Evolutionary conservation across 257 asterid species (phyloP).

Genomic region (Cynanchum wilfordii): DNA sequence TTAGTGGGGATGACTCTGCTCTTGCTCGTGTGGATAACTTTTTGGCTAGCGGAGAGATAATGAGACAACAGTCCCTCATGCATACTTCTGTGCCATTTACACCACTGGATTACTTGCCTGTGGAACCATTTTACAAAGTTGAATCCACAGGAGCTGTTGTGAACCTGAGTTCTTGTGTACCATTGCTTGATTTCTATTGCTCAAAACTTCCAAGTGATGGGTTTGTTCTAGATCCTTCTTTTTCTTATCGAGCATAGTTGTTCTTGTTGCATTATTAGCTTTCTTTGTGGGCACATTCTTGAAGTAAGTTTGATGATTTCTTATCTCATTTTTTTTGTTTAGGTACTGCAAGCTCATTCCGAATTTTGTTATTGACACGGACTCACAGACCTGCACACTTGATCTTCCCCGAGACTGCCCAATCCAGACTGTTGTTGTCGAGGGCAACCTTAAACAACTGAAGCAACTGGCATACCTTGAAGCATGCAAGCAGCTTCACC

Average conservation of each 20-base stretch:
- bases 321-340: not conserved
- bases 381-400: slow-evolving; percentile 39
- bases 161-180: slow-evolving; percentile 58
- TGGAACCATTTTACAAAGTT: slow-evolving; percentile 52
- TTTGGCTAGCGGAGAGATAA: slow-evolving; percentile 52
- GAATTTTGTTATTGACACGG: slow-evolving; percentile 40
- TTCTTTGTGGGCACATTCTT: not conserved
- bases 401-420: slow-evolving; percentile 71
- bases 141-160: slow-evolving; percentile 57
- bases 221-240: slow-evolving; percentile 32
- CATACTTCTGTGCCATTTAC: slow-evolving; percentile 62
- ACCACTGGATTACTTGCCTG: slow-evolving; percentile 33
- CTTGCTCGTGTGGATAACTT: slow-evolving; percentile 41
- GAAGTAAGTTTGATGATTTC: not conserved
- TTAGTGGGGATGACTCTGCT: slow-evolving; percentile 46
- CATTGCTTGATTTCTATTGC: slow-evolving; percentile 63
- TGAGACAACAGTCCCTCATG: slow-evolving; percentile 60
- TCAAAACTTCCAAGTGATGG: slow-evolving; percentile 79
- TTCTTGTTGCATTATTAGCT: not conserved
- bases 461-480: slow-evolving; percentile 75
- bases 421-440: slow-evolving; percentile 30
- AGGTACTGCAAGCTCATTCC: slow-evolving; percentile 81
- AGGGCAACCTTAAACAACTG: slow-evolving; percentile 34
- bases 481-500: slow-evolving; percentile 83
- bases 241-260: not conserved